These are phyloP conservation scores for Ceratocystis papillata DNA, from an alignment of 2,329 filamentous ascomycete genomes.

Conservation along the genomic window DNA sequence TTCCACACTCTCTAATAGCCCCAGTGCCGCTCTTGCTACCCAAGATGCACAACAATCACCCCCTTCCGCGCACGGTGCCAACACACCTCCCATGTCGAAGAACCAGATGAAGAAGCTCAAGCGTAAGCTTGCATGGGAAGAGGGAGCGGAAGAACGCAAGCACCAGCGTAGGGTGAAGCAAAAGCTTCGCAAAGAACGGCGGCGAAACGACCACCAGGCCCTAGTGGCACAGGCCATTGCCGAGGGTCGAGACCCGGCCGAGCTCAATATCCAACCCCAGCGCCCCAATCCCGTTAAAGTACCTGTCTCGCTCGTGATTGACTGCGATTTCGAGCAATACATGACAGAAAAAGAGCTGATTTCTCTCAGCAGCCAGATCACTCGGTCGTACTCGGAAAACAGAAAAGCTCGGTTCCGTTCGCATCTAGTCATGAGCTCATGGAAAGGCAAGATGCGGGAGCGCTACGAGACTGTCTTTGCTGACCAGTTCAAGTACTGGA, in stretches of 20 bases:
- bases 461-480: slow-evolving; percentile 68
- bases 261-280: slow-evolving; percentile 31
- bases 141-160: slow-evolving; percentile 50
- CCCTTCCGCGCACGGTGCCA: slow-evolving; percentile 14
- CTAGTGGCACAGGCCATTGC: slow-evolving; percentile 38
- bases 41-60: background rate
- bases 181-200: slow-evolving; percentile 38
- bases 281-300: slow-evolving; percentile 41
- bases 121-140: slow-evolving; percentile 64
- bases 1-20: background rate
- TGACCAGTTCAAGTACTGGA: slow-evolving; percentile 68
- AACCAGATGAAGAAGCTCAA: slow-evolving; percentile 72
- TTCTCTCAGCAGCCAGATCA: slow-evolving; percentile 74
- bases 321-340: slow-evolving; percentile 82
- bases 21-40: background rate
- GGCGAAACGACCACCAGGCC: slow-evolving; percentile 41
- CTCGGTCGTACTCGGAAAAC: slow-evolving; percentile 83
- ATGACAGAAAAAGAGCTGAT: slow-evolving; percentile 82
- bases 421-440: slow-evolving; percentile 68
- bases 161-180: slow-evolving; percentile 46
- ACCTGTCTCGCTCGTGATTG: slow-evolving; percentile 71
- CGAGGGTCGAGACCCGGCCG: slow-evolving; percentile 36
- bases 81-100: slow-evolving; percentile 53
- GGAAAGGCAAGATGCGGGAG: slow-evolving; percentile 61
- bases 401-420: slow-evolving; percentile 53